Evolutionary conservation across 2,329 filamentous ascomycete genomes (phyloP).

Genomic region (Endocalyx cinctus): DNA sequence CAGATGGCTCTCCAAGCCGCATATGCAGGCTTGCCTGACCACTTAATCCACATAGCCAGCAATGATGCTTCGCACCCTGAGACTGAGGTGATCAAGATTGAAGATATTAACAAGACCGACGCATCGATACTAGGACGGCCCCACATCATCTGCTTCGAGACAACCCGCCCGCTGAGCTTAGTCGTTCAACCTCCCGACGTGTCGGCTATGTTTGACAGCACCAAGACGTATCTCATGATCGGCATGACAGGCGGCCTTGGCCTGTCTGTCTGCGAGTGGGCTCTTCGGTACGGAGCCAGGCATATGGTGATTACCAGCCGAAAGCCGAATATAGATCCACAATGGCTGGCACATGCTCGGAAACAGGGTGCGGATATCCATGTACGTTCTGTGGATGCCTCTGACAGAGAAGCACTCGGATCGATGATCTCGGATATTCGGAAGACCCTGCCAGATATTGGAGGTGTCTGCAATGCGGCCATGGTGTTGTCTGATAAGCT

Average conservation of each 20-base stretch:
- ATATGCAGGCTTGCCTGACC: no score
- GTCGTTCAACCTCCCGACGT: no score
- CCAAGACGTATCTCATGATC: slow-evolving; percentile 29
- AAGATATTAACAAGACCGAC: not conserved
- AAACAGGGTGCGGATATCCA: slow-evolving; percentile 7
- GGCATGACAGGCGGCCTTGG: slow-evolving; percentile 30
- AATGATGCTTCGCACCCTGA: not conserved
- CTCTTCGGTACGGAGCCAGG: slow-evolving; percentile 29
- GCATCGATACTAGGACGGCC: no score
- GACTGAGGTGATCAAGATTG: not conserved
- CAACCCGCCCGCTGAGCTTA: no score
- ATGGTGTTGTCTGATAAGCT: slow-evolving; percentile 26
- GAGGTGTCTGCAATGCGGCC: slow-evolving; percentile 28
- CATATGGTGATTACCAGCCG: slow-evolving; percentile 33
- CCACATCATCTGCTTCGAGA: no score
- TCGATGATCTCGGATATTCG: not conserved
- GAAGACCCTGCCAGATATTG: slow-evolving; percentile 3
- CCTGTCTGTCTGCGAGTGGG: slow-evolving; percentile 31
- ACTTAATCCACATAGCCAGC: not conserved
- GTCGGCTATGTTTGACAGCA: slow-evolving; percentile 8
- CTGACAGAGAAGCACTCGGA: not conserved
- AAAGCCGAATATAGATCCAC: slow-evolving; percentile 23
- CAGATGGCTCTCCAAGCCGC: no score
- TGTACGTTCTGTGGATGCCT: not conserved
- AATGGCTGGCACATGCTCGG: slow-evolving; percentile 15